Evolutionary conservation across 179 eudicot species (phyloP).

Genomic region (Silene coronaria): DNA sequence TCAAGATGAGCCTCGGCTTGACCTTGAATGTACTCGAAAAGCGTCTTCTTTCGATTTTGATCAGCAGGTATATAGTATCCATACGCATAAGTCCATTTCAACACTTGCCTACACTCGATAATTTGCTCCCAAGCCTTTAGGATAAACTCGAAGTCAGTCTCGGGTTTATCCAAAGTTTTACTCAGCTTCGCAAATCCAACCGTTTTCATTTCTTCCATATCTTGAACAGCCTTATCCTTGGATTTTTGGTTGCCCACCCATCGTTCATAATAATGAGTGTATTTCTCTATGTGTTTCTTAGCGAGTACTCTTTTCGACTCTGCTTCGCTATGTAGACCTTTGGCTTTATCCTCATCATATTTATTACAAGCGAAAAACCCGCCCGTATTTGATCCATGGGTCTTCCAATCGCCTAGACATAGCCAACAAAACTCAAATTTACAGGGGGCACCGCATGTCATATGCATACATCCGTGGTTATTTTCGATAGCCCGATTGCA

Average conservation of each 20-base stretch:
- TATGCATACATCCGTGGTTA: conserved; percentile 69
- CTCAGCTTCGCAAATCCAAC: neutral
- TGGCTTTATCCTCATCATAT: conserved; percentile 45
- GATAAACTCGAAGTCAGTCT: neutral
- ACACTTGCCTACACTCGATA: neutral
- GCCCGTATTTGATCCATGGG: conserved; percentile 53
- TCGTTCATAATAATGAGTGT: conserved; percentile 71
- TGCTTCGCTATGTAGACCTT: conserved; percentile 44
- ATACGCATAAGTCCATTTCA: conserved; percentile 9
- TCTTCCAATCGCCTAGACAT: conserved; percentile 61
- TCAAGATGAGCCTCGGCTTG: conserved; percentile 5
- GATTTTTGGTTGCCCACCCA: conserved; percentile 70
- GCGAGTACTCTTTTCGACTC: conserved; percentile 54
- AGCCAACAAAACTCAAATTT: conserved; percentile 55
- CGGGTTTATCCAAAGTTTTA: neutral
- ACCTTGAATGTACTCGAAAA: neutral
- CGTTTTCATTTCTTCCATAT: neutral
- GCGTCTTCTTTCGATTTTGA: neutral
- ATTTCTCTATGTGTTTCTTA: conserved; percentile 48
- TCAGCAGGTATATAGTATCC: neutral
- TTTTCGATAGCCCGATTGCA: conserved; percentile 66
- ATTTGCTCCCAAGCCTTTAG: neutral
- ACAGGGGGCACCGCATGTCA: conserved; percentile 52
- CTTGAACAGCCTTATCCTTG: conserved; percentile 43
- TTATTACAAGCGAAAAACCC: conserved; percentile 64